Percentiles rank a stretch among this genome's conserved stretches.
Conservation (phyloP, 164 flowering plant species). For the Stephania japonica region DNA sequence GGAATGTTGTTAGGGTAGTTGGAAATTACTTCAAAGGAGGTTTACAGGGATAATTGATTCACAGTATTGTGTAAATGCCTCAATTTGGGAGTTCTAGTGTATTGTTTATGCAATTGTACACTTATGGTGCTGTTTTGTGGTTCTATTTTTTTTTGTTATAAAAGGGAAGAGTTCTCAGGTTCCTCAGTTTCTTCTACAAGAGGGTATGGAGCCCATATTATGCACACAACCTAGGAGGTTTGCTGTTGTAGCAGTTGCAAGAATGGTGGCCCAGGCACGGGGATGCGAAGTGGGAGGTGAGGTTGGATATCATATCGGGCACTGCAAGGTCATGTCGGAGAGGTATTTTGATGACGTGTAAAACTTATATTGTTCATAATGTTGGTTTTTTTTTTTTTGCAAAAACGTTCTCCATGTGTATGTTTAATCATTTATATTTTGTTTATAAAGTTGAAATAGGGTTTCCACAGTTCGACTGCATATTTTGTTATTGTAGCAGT, state of each 20-base stretch:
- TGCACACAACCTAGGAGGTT: slow-evolving; percentile 98
- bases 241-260: slow-evolving; percentile 97
- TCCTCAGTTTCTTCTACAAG: slow-evolving; percentile 83
- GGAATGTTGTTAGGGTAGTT: background rate
- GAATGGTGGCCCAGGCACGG: slow-evolving; percentile 83
- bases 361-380: background rate
- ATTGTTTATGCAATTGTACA: too few relatives aligned
- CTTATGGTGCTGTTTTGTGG: background rate
- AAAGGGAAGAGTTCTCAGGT: slow-evolving; percentile 97
- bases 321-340: slow-evolving; percentile 50
- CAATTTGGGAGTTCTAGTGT: too few relatives aligned
- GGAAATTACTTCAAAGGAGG: too few relatives aligned
- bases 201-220: slow-evolving; percentile 63
- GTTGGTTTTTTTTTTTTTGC: too few relatives aligned
- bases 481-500: too few relatives aligned
- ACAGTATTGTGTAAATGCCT: too few relatives aligned
- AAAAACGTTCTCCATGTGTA: background rate
- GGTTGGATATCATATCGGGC: slow-evolving; percentile 97
- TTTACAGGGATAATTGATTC: too few relatives aligned
- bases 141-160: slow-evolving; percentile 6
- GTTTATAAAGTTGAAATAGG: too few relatives aligned
- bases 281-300: slow-evolving; percentile 80
- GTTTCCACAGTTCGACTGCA: too few relatives aligned
- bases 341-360: slow-evolving; percentile 37
- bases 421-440: too few relatives aligned